Conservation (phyloP, 768 basidiomycete genomes). For the Lactarius psammicola region DNA sequence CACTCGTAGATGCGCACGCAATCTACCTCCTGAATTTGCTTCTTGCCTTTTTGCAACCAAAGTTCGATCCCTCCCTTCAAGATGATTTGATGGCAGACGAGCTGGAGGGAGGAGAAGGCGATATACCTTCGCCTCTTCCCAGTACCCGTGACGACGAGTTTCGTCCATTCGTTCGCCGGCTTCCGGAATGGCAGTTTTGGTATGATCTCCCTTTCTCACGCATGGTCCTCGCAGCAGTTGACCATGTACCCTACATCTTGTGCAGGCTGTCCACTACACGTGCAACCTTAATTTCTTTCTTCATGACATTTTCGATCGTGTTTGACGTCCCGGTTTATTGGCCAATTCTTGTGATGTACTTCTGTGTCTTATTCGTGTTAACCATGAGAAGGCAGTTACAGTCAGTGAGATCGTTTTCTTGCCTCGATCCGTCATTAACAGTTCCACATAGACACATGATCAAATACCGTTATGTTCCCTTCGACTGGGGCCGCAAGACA, state of each 20-base stretch:
- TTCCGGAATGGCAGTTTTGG: slow-evolving; percentile 99
- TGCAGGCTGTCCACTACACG: slow-evolving; percentile 87
- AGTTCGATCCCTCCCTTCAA: slow-evolving; percentile 94
- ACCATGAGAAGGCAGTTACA: slow-evolving; percentile 97
- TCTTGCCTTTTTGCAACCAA: slow-evolving; percentile 95
- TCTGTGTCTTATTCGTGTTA: slow-evolving; percentile 89
- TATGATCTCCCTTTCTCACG: slow-evolving; percentile 37
- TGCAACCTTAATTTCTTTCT: slow-evolving; percentile 76
- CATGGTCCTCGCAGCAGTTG: slow-evolving; percentile 11
- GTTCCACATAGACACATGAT: slow-evolving; percentile 83
- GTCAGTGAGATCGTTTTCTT: slow-evolving; percentile 49
- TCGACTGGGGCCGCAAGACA: slow-evolving; percentile 92
- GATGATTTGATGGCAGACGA: slow-evolving; percentile 93
- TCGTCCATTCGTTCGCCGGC: slow-evolving; percentile 89
- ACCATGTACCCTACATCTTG: background rate
- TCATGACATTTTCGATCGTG: slow-evolving; percentile 76
- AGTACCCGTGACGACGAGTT: slow-evolving; percentile 88
- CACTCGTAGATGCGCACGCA: slow-evolving; percentile 71
- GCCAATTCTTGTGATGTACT: slow-evolving; percentile 98
- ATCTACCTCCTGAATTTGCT: slow-evolving; percentile 96
- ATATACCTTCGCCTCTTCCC: slow-evolving; percentile 55
- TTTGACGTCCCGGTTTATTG: slow-evolving; percentile 99
- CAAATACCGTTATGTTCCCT: slow-evolving; percentile 96
- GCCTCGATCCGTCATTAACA: slow-evolving; percentile 1
- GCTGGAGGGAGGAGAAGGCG: slow-evolving; percentile 77